Conservation (phyloP, 805 yeast species). For the Scheffersomyces coipomensis region DNA sequence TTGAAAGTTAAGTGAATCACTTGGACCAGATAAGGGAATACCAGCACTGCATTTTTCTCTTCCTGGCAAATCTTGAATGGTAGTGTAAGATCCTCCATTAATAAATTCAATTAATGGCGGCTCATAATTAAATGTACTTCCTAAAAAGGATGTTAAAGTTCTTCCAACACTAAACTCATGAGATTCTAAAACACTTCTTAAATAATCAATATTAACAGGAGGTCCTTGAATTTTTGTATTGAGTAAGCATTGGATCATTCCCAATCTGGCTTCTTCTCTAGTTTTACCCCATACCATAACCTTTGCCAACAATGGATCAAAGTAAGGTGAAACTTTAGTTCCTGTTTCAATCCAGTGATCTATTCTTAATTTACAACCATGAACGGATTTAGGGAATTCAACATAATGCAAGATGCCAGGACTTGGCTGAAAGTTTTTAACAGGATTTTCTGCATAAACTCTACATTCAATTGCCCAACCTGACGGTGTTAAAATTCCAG, state of each 20-base stretch:
- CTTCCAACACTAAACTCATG: conserved; percentile 78
- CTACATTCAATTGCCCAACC: conserved; percentile 98
- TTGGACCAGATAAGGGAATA: conserved; percentile 98
- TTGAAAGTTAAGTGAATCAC: conserved; percentile 91
- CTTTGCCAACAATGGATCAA: conserved; percentile 95
- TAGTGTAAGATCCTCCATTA: conserved; percentile 74
- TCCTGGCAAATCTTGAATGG: conserved; percentile 97
- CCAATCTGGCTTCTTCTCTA: conserved; percentile 77
- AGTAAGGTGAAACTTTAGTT: conserved; percentile 83
- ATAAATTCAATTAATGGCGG: conserved; percentile 85
- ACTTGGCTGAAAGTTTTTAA: conserved; percentile 90
- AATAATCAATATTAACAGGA: conserved; percentile 84
- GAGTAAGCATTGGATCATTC: conserved; percentile 74
- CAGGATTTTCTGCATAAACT: conserved; percentile 95
- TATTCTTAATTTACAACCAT: conserved; percentile 45
- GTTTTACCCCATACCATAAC: conserved; percentile 92
- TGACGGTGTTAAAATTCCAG: conserved; percentile 54
- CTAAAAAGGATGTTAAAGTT: conserved; percentile 85
- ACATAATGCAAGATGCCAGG: conserved; percentile 93
- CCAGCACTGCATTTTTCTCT: conserved; percentile 83
- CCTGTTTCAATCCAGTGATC: conserved; percentile 95
- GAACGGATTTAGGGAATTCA: conserved; percentile 80
- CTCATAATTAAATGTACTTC: conserved; percentile 65
- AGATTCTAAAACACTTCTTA: conserved; percentile 81
- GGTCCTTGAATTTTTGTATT: conserved; percentile 90